Percentiles rank a stretch among this genome's conserved stretches.
phyloP scores from a whole-genome alignment of 805 yeast species.

The Lachancea quebecensis region DNA sequence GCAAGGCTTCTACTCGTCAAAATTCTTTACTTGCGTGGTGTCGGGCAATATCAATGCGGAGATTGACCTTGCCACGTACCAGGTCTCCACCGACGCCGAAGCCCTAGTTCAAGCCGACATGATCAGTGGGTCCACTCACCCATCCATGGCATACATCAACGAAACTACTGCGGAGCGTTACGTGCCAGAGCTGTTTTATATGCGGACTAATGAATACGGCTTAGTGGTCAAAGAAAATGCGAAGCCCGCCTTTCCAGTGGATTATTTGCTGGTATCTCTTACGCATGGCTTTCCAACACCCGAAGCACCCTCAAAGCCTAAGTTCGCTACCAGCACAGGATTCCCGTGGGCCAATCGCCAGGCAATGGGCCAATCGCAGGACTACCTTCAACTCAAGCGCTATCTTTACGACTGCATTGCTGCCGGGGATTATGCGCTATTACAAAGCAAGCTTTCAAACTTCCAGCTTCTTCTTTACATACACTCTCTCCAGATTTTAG shows the following conservation, averaged over 20 bases:
- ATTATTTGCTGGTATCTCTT: constrained; percentile 74
- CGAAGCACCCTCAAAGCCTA: constrained; percentile 36
- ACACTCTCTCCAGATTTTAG: constrained; percentile 48
- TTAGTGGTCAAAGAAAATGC: constrained; percentile 83
- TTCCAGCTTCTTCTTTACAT: constrained; percentile 70
- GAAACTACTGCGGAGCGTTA: constrained; percentile 67
- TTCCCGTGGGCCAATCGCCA: constrained; percentile 81
- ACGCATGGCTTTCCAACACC: constrained; percentile 86
- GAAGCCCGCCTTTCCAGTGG: constrained; percentile 90
- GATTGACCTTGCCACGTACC: constrained; percentile 86
- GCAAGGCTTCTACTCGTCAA: constrained; percentile 67
- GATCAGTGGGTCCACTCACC: constrained; percentile 82
- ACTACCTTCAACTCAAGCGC: constrained; percentile 45
- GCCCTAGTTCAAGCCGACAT: constrained; percentile 81
- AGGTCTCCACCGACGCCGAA: constrained; percentile 82
- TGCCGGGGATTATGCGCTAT: constrained; percentile 26
- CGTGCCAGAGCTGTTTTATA: constrained; percentile 91
- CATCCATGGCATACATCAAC: constrained; percentile 76
- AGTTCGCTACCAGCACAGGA: constrained; percentile 38
- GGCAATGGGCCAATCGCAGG: constrained; percentile 67
- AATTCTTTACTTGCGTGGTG: constrained; percentile 87
- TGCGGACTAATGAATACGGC: constrained; percentile 79
- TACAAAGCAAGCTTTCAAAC: constrained; percentile 46
- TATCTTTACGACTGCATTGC: constrained; percentile 36
- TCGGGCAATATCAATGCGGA: constrained; percentile 86